Percentiles rank a stretch among this genome's conserved stretches.
phyloP scores from a whole-genome alignment of 1,139 yeast species.

The Yamadazyma epiphylla region DNA sequence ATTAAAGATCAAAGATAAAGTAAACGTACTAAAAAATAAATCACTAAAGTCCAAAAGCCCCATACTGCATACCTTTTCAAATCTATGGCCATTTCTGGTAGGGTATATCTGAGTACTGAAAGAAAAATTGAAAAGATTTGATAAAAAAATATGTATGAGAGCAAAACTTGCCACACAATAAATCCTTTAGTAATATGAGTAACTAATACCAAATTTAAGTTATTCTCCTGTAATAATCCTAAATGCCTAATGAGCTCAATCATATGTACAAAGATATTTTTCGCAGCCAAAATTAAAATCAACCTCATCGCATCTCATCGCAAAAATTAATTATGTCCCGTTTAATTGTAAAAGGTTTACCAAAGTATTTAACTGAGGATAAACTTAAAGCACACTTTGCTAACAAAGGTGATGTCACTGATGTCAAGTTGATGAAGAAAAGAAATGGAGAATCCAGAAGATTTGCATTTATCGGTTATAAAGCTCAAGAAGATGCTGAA shows the following conservation, averaged over 20 bases:
- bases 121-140: constrained; percentile 22
- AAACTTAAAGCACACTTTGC: constrained; percentile 67
- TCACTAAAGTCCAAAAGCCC: constrained; percentile 34
- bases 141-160: constrained; percentile 15
- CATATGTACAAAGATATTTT: constrained; percentile 4
- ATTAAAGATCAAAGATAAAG: no score
- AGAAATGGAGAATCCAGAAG: constrained; percentile 84
- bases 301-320: constrained; percentile 9
- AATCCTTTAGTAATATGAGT: constrained; percentile 18
- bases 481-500: constrained; percentile 66
- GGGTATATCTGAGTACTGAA: constrained; percentile 13
- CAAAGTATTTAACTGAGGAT: constrained; percentile 74
- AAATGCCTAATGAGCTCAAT: constrained; percentile 20
- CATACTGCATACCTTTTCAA: constrained; percentile 19
- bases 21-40: constrained; percentile 30
- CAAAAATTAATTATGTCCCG: constrained; percentile 61
- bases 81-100: constrained; percentile 27
- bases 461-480: constrained; percentile 91
- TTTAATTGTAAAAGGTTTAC: constrained; percentile 91
- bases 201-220: constrained; percentile 8
- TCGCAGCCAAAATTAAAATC: constrained; percentile 4
- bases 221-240: constrained; percentile 15
- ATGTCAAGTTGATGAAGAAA: constrained; percentile 78
- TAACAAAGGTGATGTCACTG: constrained; percentile 68
- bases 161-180: constrained; percentile 12